These are phyloP conservation scores for Apiospora aurea DNA, from an alignment of 2,329 filamentous ascomycete species.

Conservation along the genomic window DNA sequence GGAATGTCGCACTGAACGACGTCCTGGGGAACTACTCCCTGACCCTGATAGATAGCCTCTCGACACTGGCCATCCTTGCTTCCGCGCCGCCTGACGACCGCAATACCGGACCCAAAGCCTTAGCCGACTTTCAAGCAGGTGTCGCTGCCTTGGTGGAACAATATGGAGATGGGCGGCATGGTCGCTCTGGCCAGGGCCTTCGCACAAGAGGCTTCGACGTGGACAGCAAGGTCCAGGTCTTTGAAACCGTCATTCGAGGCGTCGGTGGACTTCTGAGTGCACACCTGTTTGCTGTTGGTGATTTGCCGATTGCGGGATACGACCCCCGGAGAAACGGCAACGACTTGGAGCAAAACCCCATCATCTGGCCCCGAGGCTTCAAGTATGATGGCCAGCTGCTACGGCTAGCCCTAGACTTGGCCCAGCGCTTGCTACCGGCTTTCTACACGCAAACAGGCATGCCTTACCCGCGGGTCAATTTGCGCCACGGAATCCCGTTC, in stretches of 20 bases:
- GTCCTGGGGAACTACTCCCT: conserved; percentile 96
- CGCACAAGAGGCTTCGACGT: conserved; percentile 86
- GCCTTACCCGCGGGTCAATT: conserved; percentile 92
- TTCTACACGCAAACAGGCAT: conserved; percentile 92
- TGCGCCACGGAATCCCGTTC: conserved; percentile 89
- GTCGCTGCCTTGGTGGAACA: conserved; percentile 77
- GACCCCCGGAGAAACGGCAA: conserved; percentile 55
- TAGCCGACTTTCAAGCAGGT: conserved; percentile 80
- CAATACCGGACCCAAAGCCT: conserved; percentile 64
- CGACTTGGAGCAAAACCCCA: conserved; percentile 56
- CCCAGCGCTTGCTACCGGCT: conserved; percentile 82
- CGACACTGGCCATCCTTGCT: conserved; percentile 90
- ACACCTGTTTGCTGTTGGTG: conserved; percentile 90
- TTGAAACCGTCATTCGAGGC: conserved; percentile 95
- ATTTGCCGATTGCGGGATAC: conserved; percentile 86
- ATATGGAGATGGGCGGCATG: conserved; percentile 84
- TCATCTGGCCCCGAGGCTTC: conserved; percentile 79
- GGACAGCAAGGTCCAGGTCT: conserved; percentile 98
- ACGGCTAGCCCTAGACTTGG: conserved; percentile 87
- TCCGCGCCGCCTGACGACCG: conserved; percentile 69
- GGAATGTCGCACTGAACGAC: conserved; percentile 89
- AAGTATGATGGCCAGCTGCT: conserved; percentile 89
- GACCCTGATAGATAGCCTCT: conserved; percentile 93
- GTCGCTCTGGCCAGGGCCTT: conserved; percentile 72
- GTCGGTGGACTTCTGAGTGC: conserved; percentile 90